A percentile compares a stretch with the other conserved stretches of the same genome.
phyloP scores from a whole-genome alignment of 169 alveolate species.

The Neospora caninum region DNA sequence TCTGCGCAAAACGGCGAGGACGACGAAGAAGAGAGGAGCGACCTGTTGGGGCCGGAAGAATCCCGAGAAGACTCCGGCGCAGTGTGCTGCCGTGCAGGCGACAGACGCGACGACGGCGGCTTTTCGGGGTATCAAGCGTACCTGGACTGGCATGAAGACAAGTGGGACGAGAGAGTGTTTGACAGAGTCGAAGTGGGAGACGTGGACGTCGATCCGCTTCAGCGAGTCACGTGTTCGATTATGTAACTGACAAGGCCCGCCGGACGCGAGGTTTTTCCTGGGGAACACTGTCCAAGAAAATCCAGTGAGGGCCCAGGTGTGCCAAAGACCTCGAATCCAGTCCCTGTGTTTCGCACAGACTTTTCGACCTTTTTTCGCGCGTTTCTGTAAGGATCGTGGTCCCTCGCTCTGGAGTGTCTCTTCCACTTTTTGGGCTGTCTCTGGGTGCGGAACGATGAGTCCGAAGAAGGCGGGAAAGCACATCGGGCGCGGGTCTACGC shows the following conservation, averaged over 20 bases:
- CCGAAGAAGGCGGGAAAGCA: conserved; percentile 12
- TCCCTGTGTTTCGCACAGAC: no score
- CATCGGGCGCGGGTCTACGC: neutral
- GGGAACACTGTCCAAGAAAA: no score
- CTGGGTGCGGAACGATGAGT: neutral
- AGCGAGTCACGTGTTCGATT: neutral
- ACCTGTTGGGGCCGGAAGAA: neutral
- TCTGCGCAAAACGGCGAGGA: no score
- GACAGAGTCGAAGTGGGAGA: conserved; percentile 16
- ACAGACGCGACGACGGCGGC: neutral
- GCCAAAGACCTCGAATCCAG: no score
- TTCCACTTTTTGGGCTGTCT: no score
- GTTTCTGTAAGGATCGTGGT: no score
- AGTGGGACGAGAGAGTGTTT: conserved; percentile 19
- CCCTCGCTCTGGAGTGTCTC: no score
- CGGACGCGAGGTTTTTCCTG: no score
- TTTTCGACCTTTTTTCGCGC: no score
- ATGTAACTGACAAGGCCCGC: no score
- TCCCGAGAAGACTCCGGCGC: neutral
- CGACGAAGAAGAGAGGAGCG: neutral
- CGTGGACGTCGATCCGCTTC: conserved; percentile 17
- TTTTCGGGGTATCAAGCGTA: neutral
- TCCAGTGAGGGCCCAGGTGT: no score
- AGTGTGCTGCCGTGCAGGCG: neutral
- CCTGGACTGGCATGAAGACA: conserved; percentile 20